Evolutionary conservation across 176 grass and related monocot species (phyloP).

Genomic region (Rhynchospora breviuscula): DNA sequence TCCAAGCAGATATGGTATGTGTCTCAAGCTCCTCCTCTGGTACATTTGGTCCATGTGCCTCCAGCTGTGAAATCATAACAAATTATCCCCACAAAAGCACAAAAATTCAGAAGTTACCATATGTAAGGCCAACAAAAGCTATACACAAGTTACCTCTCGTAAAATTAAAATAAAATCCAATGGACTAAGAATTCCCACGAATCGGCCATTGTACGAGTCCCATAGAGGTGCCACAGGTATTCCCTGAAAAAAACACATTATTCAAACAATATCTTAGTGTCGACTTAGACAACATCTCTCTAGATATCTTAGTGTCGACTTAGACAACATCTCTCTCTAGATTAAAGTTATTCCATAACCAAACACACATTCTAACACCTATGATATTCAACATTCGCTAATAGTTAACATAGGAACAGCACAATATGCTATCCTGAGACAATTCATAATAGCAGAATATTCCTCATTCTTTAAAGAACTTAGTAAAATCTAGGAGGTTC

Average conservation of each 20-base stretch:
- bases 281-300: background rate
- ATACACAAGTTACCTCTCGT: conserved; percentile 58
- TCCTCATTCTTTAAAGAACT: background rate
- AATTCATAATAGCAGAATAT: background rate
- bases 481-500: background rate
- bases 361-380: background rate
- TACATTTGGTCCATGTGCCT: conserved; percentile 82
- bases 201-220: conserved; percentile 72
- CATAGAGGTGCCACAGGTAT: conserved; percentile 97
- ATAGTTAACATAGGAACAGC: background rate
- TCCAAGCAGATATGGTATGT: conserved; percentile 98
- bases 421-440: background rate
- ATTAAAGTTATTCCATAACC: background rate
- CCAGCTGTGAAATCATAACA: conserved; percentile 64
- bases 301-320: conserved; percentile 1
- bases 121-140: conserved; percentile 13
- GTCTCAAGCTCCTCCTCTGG: conserved; percentile 96
- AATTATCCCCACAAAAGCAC: conserved; percentile 15
- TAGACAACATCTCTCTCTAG: background rate
- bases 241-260: conserved; percentile 45
- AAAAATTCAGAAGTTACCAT: background rate
- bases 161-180: conserved; percentile 97
- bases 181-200: conserved; percentile 87
- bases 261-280: background rate
- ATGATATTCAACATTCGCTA: background rate